Evolutionary conservation across 768 basidiomycete genomes (phyloP), one percentile per base, ranked within the genome.

Genomic region (Strobilomyces echinocephalus): DNA sequence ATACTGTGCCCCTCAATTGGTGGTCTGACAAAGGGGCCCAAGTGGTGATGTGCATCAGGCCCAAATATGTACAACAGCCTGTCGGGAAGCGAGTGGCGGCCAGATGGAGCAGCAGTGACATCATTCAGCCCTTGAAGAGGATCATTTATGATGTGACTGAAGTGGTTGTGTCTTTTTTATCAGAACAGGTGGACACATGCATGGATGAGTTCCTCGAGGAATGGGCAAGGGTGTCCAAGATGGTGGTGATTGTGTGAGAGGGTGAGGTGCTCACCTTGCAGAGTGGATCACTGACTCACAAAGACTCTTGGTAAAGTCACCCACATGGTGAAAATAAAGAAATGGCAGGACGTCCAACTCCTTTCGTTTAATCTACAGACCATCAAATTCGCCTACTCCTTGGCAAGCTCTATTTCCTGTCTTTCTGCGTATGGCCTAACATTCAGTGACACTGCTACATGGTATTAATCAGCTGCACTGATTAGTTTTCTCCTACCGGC

Each of bases 181-280:
- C 90, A 2, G 87, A 89, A 60, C 81, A 93, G 62, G 87, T 95
- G 58, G 82, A 92, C 59, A 85, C 84, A 8, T 95, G 93, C 62
- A 90, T 97, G 18, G 87, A 88, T 53, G 87, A 92, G 60, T 94
- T 97, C 66, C 71, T 91, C 59, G 89, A 93, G 63, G 92, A 94
- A 68, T 95, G 93, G 91, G 89, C 90, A 38, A 77, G 88, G 44
- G 88, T 95, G 31, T 91, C 90, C 18, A 95, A 93, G 71, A 92
- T 94, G 80, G 91, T 94, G 12, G 89, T 94, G 26, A 92, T 95
- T 51, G 93, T 92, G 12, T 81, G 91, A 55, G 90, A 94, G 74
- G 83, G 91, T 90, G 64, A 53, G 75, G n/a, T 5, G 30, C 5
- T 52, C 38, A 1, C 28, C 14, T 44, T 26, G 15, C 28, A 20